Evolutionary conservation across 805 yeast species (phyloP), one percentile per base, ranked within the genome.

Genomic region (Nakazawaea siamensis): DNA sequence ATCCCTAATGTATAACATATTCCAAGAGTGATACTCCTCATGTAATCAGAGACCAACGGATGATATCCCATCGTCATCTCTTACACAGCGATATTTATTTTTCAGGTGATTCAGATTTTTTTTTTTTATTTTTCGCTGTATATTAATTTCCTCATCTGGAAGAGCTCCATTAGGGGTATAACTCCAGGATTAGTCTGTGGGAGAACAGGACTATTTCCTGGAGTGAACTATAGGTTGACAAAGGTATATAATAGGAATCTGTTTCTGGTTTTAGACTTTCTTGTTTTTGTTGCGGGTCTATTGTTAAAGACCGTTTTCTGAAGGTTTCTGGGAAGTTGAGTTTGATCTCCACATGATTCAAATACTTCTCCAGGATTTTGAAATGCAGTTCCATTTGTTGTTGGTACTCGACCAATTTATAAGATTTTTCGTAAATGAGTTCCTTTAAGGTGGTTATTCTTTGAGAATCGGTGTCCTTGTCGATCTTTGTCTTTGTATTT

Each of bases 181-280:
- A 33, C 19, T 37, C 37, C 12, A n/a, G 23, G 11, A 18, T 8
- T 2, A 37, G 15, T 14, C 21, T 24, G 14, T 29, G 17, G 25
- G 27, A 17, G 27, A 37, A 37, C 33, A 29, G 36, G 4, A 17
- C 27, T 5, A 33, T 34, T 24, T 37, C 37, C 21, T 37, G 40
- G 7, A 33, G 29, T 3, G 37, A 18, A 4, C 33, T 31, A n/a
- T n/a, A 7, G n/a, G 10, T 18, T 12, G 32, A 27, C 8, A 37
- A 7, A 8, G 40, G 40, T 11, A 37, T 27, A 24, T 37, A 37
- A 21, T 14, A 37, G 1, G 21, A 17, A 16, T 37, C 40, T 1
- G 21, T n/a, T 8, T 28, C 35, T 4, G 40, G 40, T 21, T 33
- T 37, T 4, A 37, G 19, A 20, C 40, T 37, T 26, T 37, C 40